phyloP scores from a whole-genome alignment of 2,329 filamentous ascomycete genomes.

The Coniochaeta hoffmannii region DNA sequence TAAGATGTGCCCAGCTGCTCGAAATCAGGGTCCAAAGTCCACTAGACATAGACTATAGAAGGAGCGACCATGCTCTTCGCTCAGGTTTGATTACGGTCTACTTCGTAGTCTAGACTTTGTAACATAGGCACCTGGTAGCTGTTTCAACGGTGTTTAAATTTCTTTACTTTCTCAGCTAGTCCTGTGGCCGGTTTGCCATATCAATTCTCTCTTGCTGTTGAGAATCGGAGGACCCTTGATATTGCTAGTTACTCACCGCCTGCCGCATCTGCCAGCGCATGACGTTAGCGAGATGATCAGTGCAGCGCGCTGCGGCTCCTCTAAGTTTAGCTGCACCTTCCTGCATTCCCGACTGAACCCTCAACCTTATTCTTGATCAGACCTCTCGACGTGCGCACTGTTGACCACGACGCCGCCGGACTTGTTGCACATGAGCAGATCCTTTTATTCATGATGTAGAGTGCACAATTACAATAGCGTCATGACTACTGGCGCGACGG shows the following conservation, averaged over 20 bases:
- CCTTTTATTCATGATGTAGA: neutral
- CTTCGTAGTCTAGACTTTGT: too few relatives aligned
- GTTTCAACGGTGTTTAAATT: too few relatives aligned
- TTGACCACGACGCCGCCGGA: neutral
- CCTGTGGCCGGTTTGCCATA: too few relatives aligned
- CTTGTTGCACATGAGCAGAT: neutral
- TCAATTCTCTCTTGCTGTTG: neutral
- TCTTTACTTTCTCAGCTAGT: too few relatives aligned
- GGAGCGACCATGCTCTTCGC: neutral
- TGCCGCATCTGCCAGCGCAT: neutral
- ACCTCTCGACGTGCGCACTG: neutral
- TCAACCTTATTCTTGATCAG: neutral
- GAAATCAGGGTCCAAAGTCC: neutral
- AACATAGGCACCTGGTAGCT: too few relatives aligned
- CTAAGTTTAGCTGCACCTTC: neutral
- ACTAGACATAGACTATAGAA: neutral
- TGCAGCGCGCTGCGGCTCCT: neutral
- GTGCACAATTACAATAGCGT: neutral
- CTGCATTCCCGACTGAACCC: neutral
- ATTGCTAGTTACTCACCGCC: neutral
- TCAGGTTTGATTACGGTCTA: neutral
- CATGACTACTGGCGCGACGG: constrained; percentile 2
- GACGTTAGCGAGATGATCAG: neutral
- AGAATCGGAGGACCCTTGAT: neutral
- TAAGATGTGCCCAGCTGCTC: neutral